Evolutionary conservation across 208 protist genomes (phyloP).

Genomic region (Phytomonas francai): DNA sequence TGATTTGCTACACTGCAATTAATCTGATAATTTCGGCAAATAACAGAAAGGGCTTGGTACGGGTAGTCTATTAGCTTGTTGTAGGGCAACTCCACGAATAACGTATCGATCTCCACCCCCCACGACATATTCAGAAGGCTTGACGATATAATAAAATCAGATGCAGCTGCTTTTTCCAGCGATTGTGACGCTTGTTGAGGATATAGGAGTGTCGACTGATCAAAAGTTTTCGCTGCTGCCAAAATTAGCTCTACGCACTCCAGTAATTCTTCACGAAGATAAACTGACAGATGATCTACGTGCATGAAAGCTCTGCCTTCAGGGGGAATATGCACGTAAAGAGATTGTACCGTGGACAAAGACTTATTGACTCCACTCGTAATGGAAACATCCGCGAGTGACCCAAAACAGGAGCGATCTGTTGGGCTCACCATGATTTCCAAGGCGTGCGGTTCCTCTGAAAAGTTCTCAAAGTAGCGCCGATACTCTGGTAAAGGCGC

Average conservation of each 20-base stretch:
- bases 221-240: neutral
- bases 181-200: neutral
- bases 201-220: neutral
- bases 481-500: slow-evolving; percentile 12
- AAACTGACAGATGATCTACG: neutral
- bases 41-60: neutral
- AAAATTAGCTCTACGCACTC: neutral
- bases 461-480: slow-evolving; percentile 12
- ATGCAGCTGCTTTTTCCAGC: neutral
- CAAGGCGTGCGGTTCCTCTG: slow-evolving; percentile 8
- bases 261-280: neutral
- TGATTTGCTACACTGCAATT: neutral
- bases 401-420: neutral
- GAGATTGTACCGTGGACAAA: neutral
- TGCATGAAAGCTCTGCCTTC: neutral
- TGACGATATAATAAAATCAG: neutral
- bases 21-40: neutral
- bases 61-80: neutral
- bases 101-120: neutral
- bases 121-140: neutral
- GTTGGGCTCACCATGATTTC: slow-evolving; percentile 9
- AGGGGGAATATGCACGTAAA: neutral
- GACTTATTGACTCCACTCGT: neutral
- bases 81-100: neutral
- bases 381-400: neutral